A percentile compares a stretch with the other conserved stretches of the same genome.
Conservation (phyloP, 2,329 filamentous ascomycete species). For the Fusarium chaquense region DNA sequence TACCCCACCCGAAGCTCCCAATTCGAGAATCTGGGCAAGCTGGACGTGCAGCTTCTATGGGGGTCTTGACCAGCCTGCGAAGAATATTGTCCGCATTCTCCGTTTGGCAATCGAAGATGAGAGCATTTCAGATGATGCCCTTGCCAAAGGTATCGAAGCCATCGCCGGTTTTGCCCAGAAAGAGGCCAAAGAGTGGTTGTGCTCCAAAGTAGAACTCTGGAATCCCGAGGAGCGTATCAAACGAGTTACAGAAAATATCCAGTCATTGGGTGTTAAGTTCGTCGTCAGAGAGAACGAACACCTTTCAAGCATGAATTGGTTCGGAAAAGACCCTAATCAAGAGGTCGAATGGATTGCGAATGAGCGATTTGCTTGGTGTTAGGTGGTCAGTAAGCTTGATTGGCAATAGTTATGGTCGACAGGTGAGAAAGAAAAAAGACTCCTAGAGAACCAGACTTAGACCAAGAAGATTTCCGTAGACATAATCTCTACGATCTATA, state of each 20-base stretch:
- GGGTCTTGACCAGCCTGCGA: slow-evolving; percentile 63
- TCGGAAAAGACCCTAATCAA: slow-evolving; percentile 64
- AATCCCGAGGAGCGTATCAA: slow-evolving; percentile 74
- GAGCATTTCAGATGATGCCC: slow-evolving; percentile 54
- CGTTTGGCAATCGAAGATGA: slow-evolving; percentile 74
- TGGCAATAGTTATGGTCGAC: no score
- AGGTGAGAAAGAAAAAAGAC: background rate
- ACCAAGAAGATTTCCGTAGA: slow-evolving; percentile 32
- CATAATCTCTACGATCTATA: slow-evolving; percentile 40
- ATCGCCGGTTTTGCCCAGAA: slow-evolving; percentile 75
- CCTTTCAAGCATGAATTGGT: slow-evolving; percentile 80
- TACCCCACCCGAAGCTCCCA: slow-evolving; percentile 57
- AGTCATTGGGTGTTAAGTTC: slow-evolving; percentile 62
- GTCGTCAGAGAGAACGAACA: slow-evolving; percentile 72
- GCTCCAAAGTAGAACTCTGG: slow-evolving; percentile 82
- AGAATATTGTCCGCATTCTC: slow-evolving; percentile 77
- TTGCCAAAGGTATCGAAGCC: slow-evolving; percentile 67
- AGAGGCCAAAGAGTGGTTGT: slow-evolving; percentile 78
- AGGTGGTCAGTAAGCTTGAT: slow-evolving; percentile 21
- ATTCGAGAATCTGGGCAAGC: slow-evolving; percentile 76
- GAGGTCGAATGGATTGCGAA: slow-evolving; percentile 78
- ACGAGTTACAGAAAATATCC: slow-evolving; percentile 58
- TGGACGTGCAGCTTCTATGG: slow-evolving; percentile 77
- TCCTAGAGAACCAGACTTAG: slow-evolving; percentile 3
- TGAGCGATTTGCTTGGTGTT: slow-evolving; percentile 85